These are phyloP conservation scores for Creolimax fragrantissima DNA, from an alignment of 78 protist species.

Conservation along the genomic window DNA sequence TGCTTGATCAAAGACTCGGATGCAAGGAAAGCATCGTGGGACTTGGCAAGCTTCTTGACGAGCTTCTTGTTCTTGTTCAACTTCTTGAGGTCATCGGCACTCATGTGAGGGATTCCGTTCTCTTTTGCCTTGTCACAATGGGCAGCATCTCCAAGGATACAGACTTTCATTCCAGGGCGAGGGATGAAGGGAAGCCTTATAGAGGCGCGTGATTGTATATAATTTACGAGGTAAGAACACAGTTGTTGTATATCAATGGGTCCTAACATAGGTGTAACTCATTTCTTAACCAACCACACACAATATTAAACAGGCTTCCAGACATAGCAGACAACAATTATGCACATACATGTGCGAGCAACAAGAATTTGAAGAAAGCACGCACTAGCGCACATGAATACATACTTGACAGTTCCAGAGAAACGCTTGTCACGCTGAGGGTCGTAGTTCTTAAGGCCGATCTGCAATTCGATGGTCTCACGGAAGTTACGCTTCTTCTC, in stretches of 20 bases:
- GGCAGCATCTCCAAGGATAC: conserved; percentile 89
- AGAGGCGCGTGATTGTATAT: not conserved
- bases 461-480: conserved; percentile 98
- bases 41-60: conserved; percentile 92
- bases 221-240: no score
- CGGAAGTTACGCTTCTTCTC: conserved; percentile 59
- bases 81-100: conserved; percentile 90
- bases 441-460: conserved; percentile 96
- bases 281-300: no score
- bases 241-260: no score
- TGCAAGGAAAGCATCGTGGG: conserved; percentile 96
- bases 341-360: no score
- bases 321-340: no score
- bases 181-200: conserved; percentile 51
- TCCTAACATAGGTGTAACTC: no score
- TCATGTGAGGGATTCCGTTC: conserved; percentile 75
- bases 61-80: conserved; percentile 98
- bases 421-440: conserved; percentile 99
- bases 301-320: not conserved
- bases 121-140: conserved; percentile 81
- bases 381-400: not conserved
- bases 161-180: conserved; percentile 68
- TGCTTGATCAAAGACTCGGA: conserved; percentile 89
- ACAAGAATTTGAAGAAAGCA: no score
- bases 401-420: conserved; percentile 70